phyloP scores from a whole-genome alignment of 1,284 basidiomycete species.

The Cryptococcus amylolentus region DNA sequence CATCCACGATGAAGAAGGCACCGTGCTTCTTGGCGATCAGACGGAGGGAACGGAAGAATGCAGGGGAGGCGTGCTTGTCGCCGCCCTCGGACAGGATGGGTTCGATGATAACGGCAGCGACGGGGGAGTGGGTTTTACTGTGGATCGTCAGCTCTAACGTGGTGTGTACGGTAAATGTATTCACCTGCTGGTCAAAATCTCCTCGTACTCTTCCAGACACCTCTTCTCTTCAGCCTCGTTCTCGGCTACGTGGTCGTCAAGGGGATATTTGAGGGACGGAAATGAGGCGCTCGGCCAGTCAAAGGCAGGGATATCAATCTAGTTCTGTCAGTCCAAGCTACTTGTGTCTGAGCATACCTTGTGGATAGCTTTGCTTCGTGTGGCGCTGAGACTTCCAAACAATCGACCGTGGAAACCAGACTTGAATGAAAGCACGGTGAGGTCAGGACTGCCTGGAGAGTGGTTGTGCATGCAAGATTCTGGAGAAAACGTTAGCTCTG shows the following conservation, averaged over 20 bases:
- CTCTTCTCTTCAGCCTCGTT: conserved; percentile 50
- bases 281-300: conserved; percentile 56
- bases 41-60: conserved; percentile 54
- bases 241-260: conserved; percentile 53
- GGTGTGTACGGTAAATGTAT: not conserved
- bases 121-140: conserved; percentile 50
- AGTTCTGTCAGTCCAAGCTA: not conserved
- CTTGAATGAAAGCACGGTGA: conserved; percentile 55
- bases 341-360: conserved; percentile 43
- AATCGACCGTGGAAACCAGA: conserved; percentile 55
- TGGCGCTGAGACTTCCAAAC: conserved; percentile 54
- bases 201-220: conserved; percentile 41
- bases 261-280: conserved; percentile 56
- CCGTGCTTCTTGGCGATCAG: conserved; percentile 53
- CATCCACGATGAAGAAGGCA: conserved; percentile 56
- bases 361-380: conserved; percentile 54
- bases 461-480: conserved; percentile 56
- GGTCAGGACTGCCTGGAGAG: conserved; percentile 53
- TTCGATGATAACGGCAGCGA: conserved; percentile 58
- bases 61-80: conserved; percentile 55
- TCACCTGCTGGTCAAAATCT: conserved; percentile 38
- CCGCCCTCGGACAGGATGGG: conserved; percentile 58
- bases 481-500: not conserved
- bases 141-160: conserved; percentile 2
- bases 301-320: conserved; percentile 57